Conservation (phyloP, 2,329 filamentous ascomycete species). For the Monosporascus sp. region DNA sequence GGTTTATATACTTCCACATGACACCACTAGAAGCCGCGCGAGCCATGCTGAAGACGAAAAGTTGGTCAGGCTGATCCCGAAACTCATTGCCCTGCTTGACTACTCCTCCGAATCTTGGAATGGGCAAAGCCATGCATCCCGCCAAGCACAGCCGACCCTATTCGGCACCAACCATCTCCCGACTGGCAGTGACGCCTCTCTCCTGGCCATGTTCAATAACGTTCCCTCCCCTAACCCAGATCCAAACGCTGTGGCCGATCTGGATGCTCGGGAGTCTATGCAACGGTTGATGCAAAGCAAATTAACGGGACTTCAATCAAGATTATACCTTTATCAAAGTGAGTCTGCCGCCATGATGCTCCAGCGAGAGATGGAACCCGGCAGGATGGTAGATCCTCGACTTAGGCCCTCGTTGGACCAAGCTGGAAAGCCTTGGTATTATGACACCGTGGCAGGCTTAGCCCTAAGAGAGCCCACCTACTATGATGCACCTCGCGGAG, state of each 20-base stretch:
- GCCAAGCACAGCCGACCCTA: constrained; percentile 8
- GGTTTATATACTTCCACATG: constrained; percentile 62
- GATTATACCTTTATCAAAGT: constrained; percentile 73
- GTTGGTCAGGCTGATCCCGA: constrained; percentile 40
- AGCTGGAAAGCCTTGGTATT: constrained; percentile 60
- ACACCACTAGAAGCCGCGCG: constrained; percentile 45
- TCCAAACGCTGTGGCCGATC: constrained; percentile 42
- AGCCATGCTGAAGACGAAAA: constrained; percentile 44
- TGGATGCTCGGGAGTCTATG: constrained; percentile 48
- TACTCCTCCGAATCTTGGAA: constrained; percentile 52
- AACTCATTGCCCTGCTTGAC: constrained; percentile 50
- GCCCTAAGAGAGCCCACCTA: constrained; percentile 61
- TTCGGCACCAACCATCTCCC: constrained; percentile 25
- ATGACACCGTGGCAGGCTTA: constrained; percentile 58
- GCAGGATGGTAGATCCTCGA: constrained; percentile 66
- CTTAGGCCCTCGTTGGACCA: constrained; percentile 58
- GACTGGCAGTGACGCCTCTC: constrained; percentile 40
- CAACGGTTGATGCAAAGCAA: constrained; percentile 48
- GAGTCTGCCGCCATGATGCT: constrained; percentile 79
- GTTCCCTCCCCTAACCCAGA: constrained; percentile 62
- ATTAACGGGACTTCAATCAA: constrained; percentile 55
- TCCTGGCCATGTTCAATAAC: constrained; percentile 69
- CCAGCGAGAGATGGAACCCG: constrained; percentile 66
- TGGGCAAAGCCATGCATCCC: constrained; percentile 29
- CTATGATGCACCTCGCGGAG: constrained; percentile 72